Evolutionary conservation across 768 basidiomycete genomes (phyloP), one percentile per base, ranked within the genome.

Genomic region (Postia placenta): DNA sequence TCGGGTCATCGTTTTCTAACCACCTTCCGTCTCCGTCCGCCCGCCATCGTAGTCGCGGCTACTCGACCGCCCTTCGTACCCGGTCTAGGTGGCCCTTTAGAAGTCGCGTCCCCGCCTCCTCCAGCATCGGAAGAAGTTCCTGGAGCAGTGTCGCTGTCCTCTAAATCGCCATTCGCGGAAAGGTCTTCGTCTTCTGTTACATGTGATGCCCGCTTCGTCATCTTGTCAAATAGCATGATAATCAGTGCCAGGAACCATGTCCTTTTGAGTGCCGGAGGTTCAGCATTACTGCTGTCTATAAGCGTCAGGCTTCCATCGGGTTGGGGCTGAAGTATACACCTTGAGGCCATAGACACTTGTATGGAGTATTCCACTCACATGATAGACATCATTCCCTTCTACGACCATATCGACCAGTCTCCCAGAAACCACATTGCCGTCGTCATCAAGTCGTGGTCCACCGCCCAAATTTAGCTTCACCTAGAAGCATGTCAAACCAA

Each of bases 381-480:
- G 74, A 67, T 78, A 92, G 35, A 92, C 88, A 30, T 82, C 61
- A 45, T 58, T 57, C 38, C 81, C 81, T 50, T 91, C 86, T 11
- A 94, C 91, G 17, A 91, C 74, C 81, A 92, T 81, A 51, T 92
- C 89, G 50, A 92, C 69, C 67, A 69, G 75, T 62, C 74, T 78
- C 6, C 74, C 77, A 25, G 65, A 63, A 20, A 69, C 60, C 15
- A 65, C 53, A 49, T 76, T 74, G 3, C 83, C 84, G 46, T 79
- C 80, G 50, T 79, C 81, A 55, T 83, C 79, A 5, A 66, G 50
- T 20, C 70, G 71, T 42, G 69, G 68, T 12, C 67, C 64, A 25
- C 76, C 80, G 11, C 83, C 82, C 4, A 86, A 65, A 59, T 81
- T 85, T 20, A 91, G 76, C 58, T 78, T 87, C 51, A 90, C 83